phyloP scores from a whole-genome alignment of 441 rosid species.

The Adansonia madagascariensis region DNA sequence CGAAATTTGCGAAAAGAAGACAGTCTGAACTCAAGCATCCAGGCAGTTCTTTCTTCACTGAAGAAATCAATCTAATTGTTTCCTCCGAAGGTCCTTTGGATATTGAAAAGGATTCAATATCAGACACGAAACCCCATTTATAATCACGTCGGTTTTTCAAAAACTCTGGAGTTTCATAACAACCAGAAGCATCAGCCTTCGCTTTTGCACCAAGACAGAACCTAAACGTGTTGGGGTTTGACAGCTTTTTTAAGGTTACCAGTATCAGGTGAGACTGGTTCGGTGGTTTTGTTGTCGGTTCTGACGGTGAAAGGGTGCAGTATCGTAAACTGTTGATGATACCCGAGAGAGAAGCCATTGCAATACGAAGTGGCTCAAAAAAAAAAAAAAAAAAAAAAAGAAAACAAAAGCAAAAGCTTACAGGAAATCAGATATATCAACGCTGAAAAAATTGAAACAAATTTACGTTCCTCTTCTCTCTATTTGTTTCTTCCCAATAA shows the following conservation, averaged over 20 bases:
- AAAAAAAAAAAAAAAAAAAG: too few species aligned
- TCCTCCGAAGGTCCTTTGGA: conserved; percentile 40
- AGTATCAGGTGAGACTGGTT: background rate
- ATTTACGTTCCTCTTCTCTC: too few species aligned
- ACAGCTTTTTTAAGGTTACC: background rate
- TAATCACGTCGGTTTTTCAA: background rate
- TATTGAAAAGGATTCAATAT: background rate
- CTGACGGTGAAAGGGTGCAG: too few species aligned
- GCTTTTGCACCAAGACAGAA: background rate
- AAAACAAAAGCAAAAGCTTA: too few species aligned
- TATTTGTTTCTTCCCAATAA: too few species aligned
- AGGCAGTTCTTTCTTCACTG: conserved; percentile 74
- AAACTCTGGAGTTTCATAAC: background rate
- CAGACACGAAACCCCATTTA: background rate
- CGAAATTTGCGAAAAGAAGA: conserved; percentile 70
- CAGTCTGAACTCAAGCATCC: conserved; percentile 85
- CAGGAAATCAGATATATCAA: too few species aligned
- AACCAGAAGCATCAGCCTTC: background rate
- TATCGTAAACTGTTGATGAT: too few species aligned
- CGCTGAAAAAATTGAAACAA: too few species aligned
- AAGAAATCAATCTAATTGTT: conserved; percentile 62
- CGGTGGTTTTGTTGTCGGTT: too few species aligned
- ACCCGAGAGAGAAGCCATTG: too few species aligned
- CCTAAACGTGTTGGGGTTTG: background rate
- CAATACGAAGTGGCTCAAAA: too few species aligned